Base-by-base conservation (phyloP, 164 flowering plant genomes). In the Hamamelis virginiana region DNA sequence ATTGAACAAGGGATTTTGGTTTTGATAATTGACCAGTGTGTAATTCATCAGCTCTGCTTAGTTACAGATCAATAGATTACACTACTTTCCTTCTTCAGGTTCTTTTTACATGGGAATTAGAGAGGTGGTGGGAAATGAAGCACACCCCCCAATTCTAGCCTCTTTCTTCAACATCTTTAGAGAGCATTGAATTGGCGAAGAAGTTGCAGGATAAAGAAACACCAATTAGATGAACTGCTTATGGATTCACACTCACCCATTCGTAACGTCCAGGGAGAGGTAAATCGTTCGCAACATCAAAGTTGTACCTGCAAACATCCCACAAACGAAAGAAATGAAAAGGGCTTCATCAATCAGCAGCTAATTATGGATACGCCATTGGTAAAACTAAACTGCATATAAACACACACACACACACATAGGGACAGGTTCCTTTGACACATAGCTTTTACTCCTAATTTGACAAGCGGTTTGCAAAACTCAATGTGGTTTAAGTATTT, bases 191-290 rank as follows among this genome's bases (percentile, higher is more conserved):
- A 57, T 26, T 4, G 62, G 13, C 28, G 62, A 3, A 18, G 22
- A 27, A 14, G 68, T 46, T 56, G 48, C 44, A 26, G 72, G 47
- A 44, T 52, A 38, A 5, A 15, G 15, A 28, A 66, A 18, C 16
- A 28, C 66, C 9, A 19, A 55, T 28, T 4, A 46, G 27, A 33
- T 25, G 6, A 45, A 19, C 41, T 11, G 21, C 53, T 79, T 72
- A 87, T 14, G 75, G 83, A 51, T 62, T 70, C 71, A 86, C 75
- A 74, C 72, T 75, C 72, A 81, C 86, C 98, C 98, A 93, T 67
- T 91, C 94, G 23, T 80, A 93, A 1, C 90, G 87, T 23, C 98
- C 98, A 0, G 90, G 84, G 25, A 91, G 88, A 8, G 98, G 97
- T 23, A 68, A n/a, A 41, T 90, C 96, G 53, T 74, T 88, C 74